Base-by-base conservation (phyloP, 306 rosid species). In the Phaseolus lunatus region DNA sequence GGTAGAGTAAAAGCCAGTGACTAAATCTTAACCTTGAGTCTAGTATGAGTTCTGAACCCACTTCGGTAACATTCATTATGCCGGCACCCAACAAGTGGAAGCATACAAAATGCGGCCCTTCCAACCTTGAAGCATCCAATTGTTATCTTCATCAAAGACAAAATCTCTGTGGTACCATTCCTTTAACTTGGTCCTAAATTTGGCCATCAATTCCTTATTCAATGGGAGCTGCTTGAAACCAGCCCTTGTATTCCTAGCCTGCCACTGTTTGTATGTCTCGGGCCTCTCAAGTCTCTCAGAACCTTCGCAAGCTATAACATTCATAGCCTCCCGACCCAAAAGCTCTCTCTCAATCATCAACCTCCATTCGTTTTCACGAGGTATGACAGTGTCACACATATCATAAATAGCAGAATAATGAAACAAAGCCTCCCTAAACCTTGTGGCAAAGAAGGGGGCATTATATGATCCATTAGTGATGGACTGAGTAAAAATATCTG, bases 91-190 rank as follows among this genome's bases (percentile, higher is more conserved):
- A 79, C 94, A 89, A 10, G 96, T 73, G 67, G 92, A 85, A 85
- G 96, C 94, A 75, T 45, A 84, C 18, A 88, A 76, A 57, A 87
- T 82, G 57, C 97, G 83, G 2, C 97, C 97, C 80, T 89, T 93
- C 96, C 97, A 93, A 57, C 97, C 93, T 39, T 93, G 97, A 23
- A 93, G 85, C 91, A 93, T 80, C 96, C 92, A 90, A 24, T 93
- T 73, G 44, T 48, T 70, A 16, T 86, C 87, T 82, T 89, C 83
- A 84, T 90, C 96, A 10, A 90, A 50, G 5, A 78, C 86, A 82
- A 89, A 93, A 80, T 93, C 94, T 56, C 44, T 82, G 73, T 93
- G 92, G 70, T 93, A 93, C 79, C 86, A 68, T 68, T 72, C 75
- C 72, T 52, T 86, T 44, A 89, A 48, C 73, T 78, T 81, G 3